A percentile compares a stretch with the other conserved stretches of the same genome.
These are phyloP conservation scores for Mortierella polycephala DNA, from an alignment of 371 early-diverging fungal genomes.

Conservation along the genomic window DNA sequence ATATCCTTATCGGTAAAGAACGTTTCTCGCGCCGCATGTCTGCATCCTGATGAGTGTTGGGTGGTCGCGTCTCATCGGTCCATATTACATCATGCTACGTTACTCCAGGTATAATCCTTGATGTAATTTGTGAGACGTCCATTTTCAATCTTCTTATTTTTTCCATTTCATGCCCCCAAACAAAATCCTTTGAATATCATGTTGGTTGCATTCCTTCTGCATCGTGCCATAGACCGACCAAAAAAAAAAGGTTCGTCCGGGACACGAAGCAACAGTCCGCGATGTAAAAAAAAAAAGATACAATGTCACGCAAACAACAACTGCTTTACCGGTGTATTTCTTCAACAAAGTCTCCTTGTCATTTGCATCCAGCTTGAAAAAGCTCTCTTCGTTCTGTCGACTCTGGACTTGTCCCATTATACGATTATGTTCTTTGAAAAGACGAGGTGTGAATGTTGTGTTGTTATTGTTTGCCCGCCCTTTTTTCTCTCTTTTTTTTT, in stretches of 20 bases:
- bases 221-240: background rate
- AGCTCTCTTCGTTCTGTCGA: conserved; percentile 32
- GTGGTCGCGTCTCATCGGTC: too few species aligned
- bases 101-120: too few species aligned
- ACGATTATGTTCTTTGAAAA: background rate
- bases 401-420: conserved; percentile 53
- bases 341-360: conserved; percentile 33
- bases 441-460: conserved; percentile 4
- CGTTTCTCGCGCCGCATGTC: too few species aligned
- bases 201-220: too few species aligned
- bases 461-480: conserved; percentile 5
- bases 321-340: conserved; percentile 39
- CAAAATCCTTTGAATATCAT: too few species aligned
- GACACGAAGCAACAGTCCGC: background rate
- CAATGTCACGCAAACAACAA: background rate
- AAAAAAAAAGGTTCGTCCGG: background rate
- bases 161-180: too few species aligned
- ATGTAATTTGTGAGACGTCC: too few species aligned
- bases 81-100: too few species aligned
- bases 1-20: too few species aligned
- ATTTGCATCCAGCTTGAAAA: conserved; percentile 34
- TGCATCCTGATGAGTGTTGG: too few species aligned
- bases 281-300: background rate
- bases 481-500: background rate
- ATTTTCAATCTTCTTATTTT: too few species aligned